Percentiles rank a stretch among this genome's conserved stretches.
These are phyloP conservation scores for Podaxis carcinomalis DNA, from an alignment of 768 basidiomycete species.

Conservation along the genomic window DNA sequence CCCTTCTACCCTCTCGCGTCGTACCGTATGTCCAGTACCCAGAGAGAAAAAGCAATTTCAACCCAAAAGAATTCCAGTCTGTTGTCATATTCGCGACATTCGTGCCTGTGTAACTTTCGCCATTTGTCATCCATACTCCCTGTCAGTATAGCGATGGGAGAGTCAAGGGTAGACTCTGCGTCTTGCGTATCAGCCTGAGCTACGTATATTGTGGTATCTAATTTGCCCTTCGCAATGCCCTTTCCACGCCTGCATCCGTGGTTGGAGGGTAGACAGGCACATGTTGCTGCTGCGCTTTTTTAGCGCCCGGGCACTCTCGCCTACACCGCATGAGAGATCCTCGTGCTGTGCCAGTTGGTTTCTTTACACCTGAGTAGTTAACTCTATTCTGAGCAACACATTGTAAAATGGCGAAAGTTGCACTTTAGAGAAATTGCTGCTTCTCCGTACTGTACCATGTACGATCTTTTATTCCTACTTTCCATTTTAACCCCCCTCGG, in stretches of 20 bases:
- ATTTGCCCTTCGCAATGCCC: neutral
- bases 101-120: conserved; percentile 21
- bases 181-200: conserved; percentile 14
- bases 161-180: neutral
- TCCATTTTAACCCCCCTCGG: neutral
- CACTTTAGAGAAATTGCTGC: conserved; percentile 2
- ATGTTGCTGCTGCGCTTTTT: neutral
- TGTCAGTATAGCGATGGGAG: conserved; percentile 6
- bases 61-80: neutral
- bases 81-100: conserved; percentile 4
- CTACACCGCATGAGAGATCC: neutral
- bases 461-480: conserved; percentile 6
- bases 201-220: conserved; percentile 16
- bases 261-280: neutral
- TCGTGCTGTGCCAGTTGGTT: neutral
- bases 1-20: conserved; percentile 23
- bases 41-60: conserved; percentile 13
- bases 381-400: conserved; percentile 1
- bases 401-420: conserved; percentile 12
- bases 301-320: neutral
- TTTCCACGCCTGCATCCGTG: neutral
- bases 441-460: conserved; percentile 9
- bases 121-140: conserved; percentile 3
- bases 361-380: conserved; percentile 7
- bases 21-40: conserved; percentile 21